Evolutionary conservation across 139 green algal species (phyloP), one percentile per base, ranked within the genome.

Genomic region (Astrephomene gubernaculifera): DNA sequence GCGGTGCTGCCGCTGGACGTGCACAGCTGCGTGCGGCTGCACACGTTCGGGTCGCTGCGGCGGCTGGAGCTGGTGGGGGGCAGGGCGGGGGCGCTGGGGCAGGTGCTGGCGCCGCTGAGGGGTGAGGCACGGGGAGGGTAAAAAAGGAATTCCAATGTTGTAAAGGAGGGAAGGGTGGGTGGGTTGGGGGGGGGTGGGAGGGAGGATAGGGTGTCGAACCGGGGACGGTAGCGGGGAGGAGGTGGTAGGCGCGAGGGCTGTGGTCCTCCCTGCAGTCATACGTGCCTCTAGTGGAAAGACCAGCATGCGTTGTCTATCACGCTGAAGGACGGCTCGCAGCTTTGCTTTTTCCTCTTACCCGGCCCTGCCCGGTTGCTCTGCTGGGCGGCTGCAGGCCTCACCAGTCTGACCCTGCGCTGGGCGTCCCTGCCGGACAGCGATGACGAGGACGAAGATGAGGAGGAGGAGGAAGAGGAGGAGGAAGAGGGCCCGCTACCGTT

Each of bases 1-100:
- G 43, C 43, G 29, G 43, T n/a, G 10, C 70, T 78, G 70, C 70
- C 70, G 44, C 19, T 78, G 44, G 70, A 78, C 44, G 70, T 61
- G n/a, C n/a, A 41, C n/a, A 63, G 43, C 27, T 21, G 1, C 7
- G 44, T 41, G 7, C 70, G 70, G 70, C 70, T 78, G 70, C 29
- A 41, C 43, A 78, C 70, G 43, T 78, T 63, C 70, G 70, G 43
- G 10, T 4, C 19, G 44, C 70, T 78, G 70, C 29, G 29, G 29
- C 29, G 29, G 29, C 44, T 78, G 43, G n/a, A 17, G 43, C 70
- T 78, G 43, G 17, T 41, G 2, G 70, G 44, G 29, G 43, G 43
- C 27, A 29, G 29, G 29, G 43, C n/a, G 70, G 44, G 19, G 70
- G 70, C 70, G 43, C 70, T 78, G 29, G 17, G 61, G 70, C 43